Evolutionary conservation across 352 stramenopile genomes (phyloP).

Genomic region (Phytophthora cajani): DNA sequence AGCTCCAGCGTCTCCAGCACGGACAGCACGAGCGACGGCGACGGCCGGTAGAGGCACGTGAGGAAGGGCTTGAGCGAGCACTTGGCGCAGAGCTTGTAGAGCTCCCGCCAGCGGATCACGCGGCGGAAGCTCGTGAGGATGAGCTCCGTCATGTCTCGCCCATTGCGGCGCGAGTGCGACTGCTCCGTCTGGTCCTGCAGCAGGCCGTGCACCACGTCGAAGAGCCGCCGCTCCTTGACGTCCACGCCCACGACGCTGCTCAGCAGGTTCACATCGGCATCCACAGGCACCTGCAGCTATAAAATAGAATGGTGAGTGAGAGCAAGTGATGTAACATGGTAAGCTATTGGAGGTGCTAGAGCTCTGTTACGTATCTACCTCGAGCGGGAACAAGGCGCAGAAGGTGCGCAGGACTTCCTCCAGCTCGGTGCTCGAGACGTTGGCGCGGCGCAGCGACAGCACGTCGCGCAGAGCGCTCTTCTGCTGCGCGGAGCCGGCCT

Average conservation of each 20-base stretch:
- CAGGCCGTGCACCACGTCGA: constrained; percentile 74
- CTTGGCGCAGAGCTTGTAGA: constrained; percentile 83
- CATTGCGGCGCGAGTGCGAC: constrained; percentile 49
- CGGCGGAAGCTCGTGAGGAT: constrained; percentile 75
- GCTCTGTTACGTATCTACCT: constrained; percentile 41
- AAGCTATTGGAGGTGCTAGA: background rate
- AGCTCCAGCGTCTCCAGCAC: constrained; percentile 70
- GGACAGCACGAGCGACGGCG: constrained; percentile 56
- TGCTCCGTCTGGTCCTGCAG: constrained; percentile 72
- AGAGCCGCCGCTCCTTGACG: constrained; percentile 82
- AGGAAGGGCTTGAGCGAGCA: constrained; percentile 87
- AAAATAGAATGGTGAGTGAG: constrained; percentile 4
- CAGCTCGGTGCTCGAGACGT: constrained; percentile 51
- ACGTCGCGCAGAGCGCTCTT: constrained; percentile 82
- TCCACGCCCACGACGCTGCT: constrained; percentile 47
- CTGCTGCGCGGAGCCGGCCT: constrained; percentile 82
- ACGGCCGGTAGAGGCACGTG: constrained; percentile 62
- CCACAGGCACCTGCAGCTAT: constrained; percentile 26
- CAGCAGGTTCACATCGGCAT: constrained; percentile 38
- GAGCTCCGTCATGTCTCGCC: constrained; percentile 71
- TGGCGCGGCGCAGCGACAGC: constrained; percentile 61
- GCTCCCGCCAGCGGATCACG: constrained; percentile 80
- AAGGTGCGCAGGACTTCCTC: constrained; percentile 74
- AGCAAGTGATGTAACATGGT: constrained; percentile 11
- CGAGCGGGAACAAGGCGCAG: constrained; percentile 75